Conservation (phyloP, 129 eudicot genomes). For the Mikania micrantha region DNA sequence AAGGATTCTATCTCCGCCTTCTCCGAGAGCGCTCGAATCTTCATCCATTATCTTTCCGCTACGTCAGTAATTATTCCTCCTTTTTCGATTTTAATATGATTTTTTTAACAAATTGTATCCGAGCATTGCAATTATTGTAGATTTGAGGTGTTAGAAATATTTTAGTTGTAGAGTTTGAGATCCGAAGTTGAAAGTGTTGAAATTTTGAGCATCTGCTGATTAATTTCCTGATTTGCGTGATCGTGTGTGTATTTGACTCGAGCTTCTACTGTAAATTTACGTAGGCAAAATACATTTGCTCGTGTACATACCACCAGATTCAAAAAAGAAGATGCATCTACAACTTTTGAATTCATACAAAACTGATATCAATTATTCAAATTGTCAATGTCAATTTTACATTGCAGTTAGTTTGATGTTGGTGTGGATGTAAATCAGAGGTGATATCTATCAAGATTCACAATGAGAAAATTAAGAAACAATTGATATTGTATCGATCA, state of each 20-base stretch:
- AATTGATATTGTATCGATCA: too few species aligned
- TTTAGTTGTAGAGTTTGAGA: neutral
- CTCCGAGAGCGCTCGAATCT: slow-evolving; percentile 82
- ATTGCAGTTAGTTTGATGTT: too few species aligned
- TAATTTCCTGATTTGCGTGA: neutral
- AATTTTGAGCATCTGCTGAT: neutral
- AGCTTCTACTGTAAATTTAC: too few species aligned
- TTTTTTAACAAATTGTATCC: neutral
- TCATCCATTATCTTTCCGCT: slow-evolving; percentile 90
- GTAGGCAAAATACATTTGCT: too few species aligned
- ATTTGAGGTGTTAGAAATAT: neutral
- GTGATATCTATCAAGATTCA: too few species aligned
- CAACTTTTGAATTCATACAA: too few species aligned
- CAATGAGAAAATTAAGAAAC: too few species aligned
- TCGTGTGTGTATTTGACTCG: neutral
- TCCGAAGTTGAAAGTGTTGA: neutral
- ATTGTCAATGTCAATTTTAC: too few species aligned
- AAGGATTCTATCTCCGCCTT: slow-evolving; percentile 76
- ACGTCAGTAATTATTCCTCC: slow-evolving; percentile 33
- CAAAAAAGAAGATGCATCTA: too few species aligned
- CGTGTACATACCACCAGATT: too few species aligned
- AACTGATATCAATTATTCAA: too few species aligned
- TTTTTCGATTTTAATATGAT: neutral
- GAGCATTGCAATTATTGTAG: neutral
- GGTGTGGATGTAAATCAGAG: too few species aligned